Percentiles rank a stretch among this genome's conserved stretches.
phyloP scores from a whole-genome alignment of 2,329 filamentous ascomycete species.

The Coniochaeta prunicola region DNA sequence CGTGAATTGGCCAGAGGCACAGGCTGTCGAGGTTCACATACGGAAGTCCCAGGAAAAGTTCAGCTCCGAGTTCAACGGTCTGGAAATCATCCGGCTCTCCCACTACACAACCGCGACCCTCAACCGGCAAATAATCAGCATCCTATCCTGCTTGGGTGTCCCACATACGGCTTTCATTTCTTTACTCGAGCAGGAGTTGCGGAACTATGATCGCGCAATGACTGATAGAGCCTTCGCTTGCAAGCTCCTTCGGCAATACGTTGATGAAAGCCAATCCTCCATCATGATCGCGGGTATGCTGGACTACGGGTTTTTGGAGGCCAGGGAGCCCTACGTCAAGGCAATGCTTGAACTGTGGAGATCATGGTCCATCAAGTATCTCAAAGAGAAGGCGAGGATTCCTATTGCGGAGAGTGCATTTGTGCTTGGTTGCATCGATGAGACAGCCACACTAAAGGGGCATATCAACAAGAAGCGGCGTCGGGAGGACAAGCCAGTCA shows the following conservation, averaged over 20 bases:
- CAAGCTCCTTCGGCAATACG: conserved; percentile 60
- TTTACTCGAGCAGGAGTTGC: conserved; percentile 62
- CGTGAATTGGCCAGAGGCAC: conserved; percentile 62
- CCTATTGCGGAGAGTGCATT: conserved; percentile 77
- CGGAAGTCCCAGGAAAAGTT: conserved; percentile 89
- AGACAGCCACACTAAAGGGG: conserved; percentile 68
- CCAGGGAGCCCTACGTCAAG: conserved; percentile 70
- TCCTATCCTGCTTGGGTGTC: conserved; percentile 75
- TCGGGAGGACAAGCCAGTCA: conserved; percentile 23
- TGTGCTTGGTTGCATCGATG: conserved; percentile 81
- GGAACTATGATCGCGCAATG: conserved; percentile 64
- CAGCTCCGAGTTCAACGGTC: conserved; percentile 55
- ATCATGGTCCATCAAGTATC: conserved; percentile 78
- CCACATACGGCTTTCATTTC: conserved; percentile 55
- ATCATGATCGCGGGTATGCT: conserved; percentile 70
- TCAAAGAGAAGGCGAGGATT: conserved; percentile 91
- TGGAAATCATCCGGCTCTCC: conserved; percentile 83
- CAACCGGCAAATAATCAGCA: conserved; percentile 82
- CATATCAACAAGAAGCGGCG: conserved; percentile 47
- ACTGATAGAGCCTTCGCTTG: conserved; percentile 55
- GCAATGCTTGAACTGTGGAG: conserved; percentile 79
- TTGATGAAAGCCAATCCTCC: conserved; percentile 81
- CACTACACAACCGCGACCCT: conserved; percentile 69
- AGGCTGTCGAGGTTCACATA: conserved; percentile 64
- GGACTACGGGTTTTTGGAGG: conserved; percentile 67